Evolutionary conservation across 1,139 yeast genomes (phyloP), one percentile per base, ranked within the genome.

Genomic region (Keqinozyma sinolaborantium): DNA sequence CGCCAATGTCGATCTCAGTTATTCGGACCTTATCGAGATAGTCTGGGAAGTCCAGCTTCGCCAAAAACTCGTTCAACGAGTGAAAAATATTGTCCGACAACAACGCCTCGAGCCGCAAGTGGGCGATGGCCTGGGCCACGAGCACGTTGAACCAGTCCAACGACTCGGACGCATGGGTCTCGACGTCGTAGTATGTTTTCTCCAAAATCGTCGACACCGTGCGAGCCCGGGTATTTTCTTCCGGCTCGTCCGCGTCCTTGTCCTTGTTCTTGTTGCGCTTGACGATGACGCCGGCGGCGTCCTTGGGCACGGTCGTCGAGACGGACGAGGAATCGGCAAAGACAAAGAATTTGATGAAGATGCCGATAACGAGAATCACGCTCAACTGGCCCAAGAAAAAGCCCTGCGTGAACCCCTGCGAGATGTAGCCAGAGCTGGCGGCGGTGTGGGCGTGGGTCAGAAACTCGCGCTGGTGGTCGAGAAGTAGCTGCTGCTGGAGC

Each of bases 81-180:
- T 83, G 82, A 38, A 88, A 77, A 20, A 94, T 83, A 51, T 88
- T 88, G 55, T 92, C 95, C 28, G 88, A 78, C 32, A 76, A 69
- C 38, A 86, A 60, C 0, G 97, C 97, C 53, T 92, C 97, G 14
- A 80, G 73, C 38, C 99, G 71, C 38, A 88, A 72, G 46, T 90
- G 95, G 14, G 87, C 77, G 15, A 92, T 81, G 4, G 90, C 82
- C 53, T 94, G 97, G 0, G 97, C 98, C 14, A 92, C 74, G 29
- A 92, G 65, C 1, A 92, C 97, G 48, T 92, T 92, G 53, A 92
- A 87, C 98, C 99, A 92, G 56, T 92, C 98, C 34, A 92, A 63
- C 0, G 96, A 83, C 60, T 92, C 99, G 0, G 97, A 76, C 3
- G 82, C 68, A 54, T 94, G 98, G 15, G 79, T 79, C 27, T 81